Evolutionary conservation across 306 rosid species (phyloP).

Genomic region (Cucurbita pepo): DNA sequence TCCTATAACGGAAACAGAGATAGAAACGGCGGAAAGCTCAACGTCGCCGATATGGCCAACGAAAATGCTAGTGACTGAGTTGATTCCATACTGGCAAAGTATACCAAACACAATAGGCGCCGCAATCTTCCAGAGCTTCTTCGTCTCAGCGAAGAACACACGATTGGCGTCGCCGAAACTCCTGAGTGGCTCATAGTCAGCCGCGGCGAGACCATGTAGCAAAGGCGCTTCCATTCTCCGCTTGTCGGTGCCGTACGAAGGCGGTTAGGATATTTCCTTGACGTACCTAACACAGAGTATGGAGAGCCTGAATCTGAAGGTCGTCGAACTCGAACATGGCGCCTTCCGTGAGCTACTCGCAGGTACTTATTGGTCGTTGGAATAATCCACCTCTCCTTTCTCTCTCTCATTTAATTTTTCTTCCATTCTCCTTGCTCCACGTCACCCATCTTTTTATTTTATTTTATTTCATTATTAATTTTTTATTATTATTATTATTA

Average conservation of each 20-base stretch:
- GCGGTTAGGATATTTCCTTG: neutral
- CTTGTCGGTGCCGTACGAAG: no score
- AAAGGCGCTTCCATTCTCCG: conserved; percentile 5
- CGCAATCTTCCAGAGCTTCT: conserved; percentile 43
- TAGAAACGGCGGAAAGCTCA: conserved; percentile 64
- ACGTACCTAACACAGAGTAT: no score
- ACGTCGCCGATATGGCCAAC: conserved; percentile 67
- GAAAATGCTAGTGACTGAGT: conserved; percentile 46
- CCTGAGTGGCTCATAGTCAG: conserved; percentile 27
- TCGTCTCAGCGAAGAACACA: conserved; percentile 27
- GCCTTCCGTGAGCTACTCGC: neutral
- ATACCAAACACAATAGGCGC: conserved; percentile 34
- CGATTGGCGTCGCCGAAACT: conserved; percentile 7
- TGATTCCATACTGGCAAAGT: conserved; percentile 36
- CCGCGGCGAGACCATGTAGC: neutral
- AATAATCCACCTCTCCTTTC: neutral
- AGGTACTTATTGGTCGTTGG: neutral
- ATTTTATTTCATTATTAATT: no score
- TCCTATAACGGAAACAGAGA: conserved; percentile 47
- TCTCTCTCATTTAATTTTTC: neutral
- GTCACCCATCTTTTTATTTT: neutral
- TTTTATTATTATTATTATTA: no score
- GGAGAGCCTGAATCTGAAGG: neutral
- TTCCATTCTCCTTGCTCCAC: neutral
- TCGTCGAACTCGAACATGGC: neutral